These are phyloP conservation scores for Magnaporthales sp. DNA, from an alignment of 2,329 filamentous ascomycete species.

Conservation along the genomic window DNA sequence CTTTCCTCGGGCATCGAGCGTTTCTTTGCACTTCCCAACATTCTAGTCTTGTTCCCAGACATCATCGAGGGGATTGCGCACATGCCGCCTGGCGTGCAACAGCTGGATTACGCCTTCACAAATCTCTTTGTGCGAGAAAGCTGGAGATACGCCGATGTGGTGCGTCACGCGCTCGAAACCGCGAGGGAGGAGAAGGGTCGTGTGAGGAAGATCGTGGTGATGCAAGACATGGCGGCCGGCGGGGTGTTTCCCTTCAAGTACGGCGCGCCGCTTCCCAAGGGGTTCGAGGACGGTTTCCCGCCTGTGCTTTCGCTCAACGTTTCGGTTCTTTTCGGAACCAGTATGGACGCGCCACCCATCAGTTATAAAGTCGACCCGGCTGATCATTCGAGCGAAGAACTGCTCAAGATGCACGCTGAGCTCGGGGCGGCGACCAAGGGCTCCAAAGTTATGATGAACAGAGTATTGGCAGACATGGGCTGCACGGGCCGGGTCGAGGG, in stretches of 20 bases:
- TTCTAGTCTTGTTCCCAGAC: not conserved
- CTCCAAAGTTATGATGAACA: not conserved
- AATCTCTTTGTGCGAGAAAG: not conserved
- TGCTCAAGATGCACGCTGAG: not conserved
- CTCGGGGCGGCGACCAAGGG: not conserved
- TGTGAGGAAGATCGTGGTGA: constrained; percentile 1
- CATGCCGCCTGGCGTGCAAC: not conserved
- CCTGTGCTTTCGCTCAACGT: constrained; percentile 5
- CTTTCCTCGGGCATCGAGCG: constrained; percentile 1
- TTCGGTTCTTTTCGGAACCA: not conserved
- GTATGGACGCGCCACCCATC: constrained; percentile 8
- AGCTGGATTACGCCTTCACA: not conserved
- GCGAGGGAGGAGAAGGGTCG: not conserved
- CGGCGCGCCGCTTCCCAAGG: constrained; percentile 7
- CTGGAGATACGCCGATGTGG: not conserved
- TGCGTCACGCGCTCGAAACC: constrained; percentile 1
- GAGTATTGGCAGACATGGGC: not conserved
- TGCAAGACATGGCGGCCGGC: constrained; percentile 3
- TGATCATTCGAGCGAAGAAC: constrained; percentile 4
- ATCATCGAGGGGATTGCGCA: not conserved
- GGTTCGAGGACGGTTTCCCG: constrained; percentile 5
- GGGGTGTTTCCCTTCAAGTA: constrained; percentile 3
- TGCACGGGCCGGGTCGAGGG: constrained; percentile 10
- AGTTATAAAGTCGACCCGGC: constrained; percentile 3
- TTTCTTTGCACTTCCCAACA: not conserved